phyloP scores from a whole-genome alignment of 2,329 filamentous ascomycete genomes.

The Alternaria gaisen region DNA sequence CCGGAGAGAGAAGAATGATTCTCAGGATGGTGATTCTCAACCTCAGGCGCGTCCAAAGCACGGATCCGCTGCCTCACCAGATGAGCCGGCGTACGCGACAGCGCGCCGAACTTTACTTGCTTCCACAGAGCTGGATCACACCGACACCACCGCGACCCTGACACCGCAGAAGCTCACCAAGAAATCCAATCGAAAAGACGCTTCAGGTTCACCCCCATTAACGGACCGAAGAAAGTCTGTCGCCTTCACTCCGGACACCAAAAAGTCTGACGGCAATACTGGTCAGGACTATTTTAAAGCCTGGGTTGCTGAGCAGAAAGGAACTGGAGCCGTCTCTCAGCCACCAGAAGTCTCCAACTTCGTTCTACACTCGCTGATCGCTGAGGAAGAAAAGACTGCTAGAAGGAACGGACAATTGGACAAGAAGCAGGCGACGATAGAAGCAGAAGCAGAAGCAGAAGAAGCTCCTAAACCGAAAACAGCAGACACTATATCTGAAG shows the following conservation, averaged over 20 bases:
- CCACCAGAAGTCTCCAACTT: constrained; percentile 39
- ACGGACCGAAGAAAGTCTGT: constrained; percentile 64
- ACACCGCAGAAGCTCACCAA: constrained; percentile 31
- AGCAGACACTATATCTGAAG: constrained; percentile 3
- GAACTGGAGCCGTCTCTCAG: constrained; percentile 31
- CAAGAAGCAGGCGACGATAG: constrained; percentile 22
- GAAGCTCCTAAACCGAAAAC: constrained; percentile 3
- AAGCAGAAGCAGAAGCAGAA: constrained; percentile 8
- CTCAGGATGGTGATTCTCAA: constrained; percentile 10
- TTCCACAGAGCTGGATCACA: constrained; percentile 40
- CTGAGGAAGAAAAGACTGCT: constrained; percentile 25
- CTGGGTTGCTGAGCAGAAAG: constrained; percentile 54
- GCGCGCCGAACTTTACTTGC: constrained; percentile 38
- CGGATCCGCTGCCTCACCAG: constrained; percentile 36
- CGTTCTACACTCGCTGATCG: constrained; percentile 29
- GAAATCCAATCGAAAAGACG: constrained; percentile 25
- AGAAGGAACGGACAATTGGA: constrained; percentile 26
- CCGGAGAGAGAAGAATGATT: constrained; percentile 25
- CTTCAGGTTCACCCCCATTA: constrained; percentile 36
- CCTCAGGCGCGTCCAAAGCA: constrained; percentile 15
- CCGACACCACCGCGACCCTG: constrained; percentile 15
- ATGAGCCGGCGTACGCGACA: constrained; percentile 14
- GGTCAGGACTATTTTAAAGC: constrained; percentile 62
- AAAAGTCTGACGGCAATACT: constrained; percentile 65
- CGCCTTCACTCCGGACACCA: constrained; percentile 71